Base-by-base conservation (phyloP, 345 rosid genomes). In the Brassica cretica region DNA sequence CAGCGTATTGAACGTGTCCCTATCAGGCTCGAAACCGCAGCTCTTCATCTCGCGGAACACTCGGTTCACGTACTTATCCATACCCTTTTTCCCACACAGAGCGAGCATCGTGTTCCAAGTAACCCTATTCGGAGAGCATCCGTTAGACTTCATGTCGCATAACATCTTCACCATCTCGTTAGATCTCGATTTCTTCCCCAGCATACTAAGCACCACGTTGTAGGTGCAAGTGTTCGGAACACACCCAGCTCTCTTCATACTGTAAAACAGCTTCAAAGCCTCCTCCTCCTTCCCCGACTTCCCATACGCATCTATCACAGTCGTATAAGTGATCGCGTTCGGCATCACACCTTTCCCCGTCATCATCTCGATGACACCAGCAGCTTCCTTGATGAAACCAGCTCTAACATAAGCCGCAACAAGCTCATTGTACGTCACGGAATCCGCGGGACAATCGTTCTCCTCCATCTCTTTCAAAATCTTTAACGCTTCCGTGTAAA, bases 81-180 rank as follows among this genome's bases (percentile, higher is more conserved):
- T 87, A 44, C 91, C 94, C 18, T 83, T 82, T 44, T 82, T 84
- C 73, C 97, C 92, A 77, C 94, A 94, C 83, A 88, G 71, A 55
- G 91, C 85, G 78, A 94, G 93, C 93, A 92, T 85, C 6, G 97
- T 90, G 80, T 94, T 94, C 98, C 98, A 94, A 2, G 98, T 94
- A 24, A 89, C 68, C n/a, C 91, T 88, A 30, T 91, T 87, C 37
- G 98, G 98, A 18, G 87, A 76, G 83, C 96, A 94, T 64, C 94
- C 96, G 82, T 72, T 86, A 21, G 81, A 78, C 84, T 90, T 92
- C 97, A 94, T 94, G 72, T 94, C 96, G 24, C 76, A 51, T 2
- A 94, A 84, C 64, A 94, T 76, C 86, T 83, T 84, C 74, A 90
- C 79, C 98, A 94, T 94, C 59, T 89, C 94, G 76, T 81, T 88